phyloP scores from a whole-genome alignment of 345 rosid genomes.

The Citrus australasica region DNA sequence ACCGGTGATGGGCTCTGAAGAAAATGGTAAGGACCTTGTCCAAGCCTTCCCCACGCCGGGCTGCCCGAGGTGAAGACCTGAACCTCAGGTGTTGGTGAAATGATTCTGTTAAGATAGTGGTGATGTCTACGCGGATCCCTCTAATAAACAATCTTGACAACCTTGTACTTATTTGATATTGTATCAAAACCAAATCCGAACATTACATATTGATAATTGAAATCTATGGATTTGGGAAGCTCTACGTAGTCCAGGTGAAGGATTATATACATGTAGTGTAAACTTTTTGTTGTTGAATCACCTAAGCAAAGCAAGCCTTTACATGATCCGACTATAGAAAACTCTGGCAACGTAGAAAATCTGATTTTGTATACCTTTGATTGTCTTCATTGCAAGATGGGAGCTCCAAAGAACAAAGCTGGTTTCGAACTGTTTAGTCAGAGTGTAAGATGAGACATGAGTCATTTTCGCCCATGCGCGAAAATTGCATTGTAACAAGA shows the following conservation, averaged over 20 bases:
- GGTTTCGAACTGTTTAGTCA: conserved; percentile 37
- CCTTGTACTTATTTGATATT: conserved; percentile 31
- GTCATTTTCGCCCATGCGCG: conserved; percentile 9
- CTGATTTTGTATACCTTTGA: not conserved
- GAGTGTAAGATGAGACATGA: conserved; percentile 41
- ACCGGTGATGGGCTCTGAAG: conserved; percentile 44
- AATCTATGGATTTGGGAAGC: conserved; percentile 34
- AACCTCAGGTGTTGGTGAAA: conserved; percentile 26
- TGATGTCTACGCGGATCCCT: not conserved
- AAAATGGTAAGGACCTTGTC: conserved; percentile 3
- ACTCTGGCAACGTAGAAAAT: conserved; percentile 32
- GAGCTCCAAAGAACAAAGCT: conserved; percentile 35
- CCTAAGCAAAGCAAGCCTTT: conserved; percentile 41
- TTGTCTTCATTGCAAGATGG: not conserved
- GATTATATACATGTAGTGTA: conserved; percentile 30
- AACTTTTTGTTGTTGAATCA: conserved; percentile 22
- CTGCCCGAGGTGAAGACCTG: conserved; percentile 34
- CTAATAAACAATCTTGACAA: conserved; percentile 27
- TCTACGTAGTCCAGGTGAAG: conserved; percentile 27
- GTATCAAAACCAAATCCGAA: conserved; percentile 44
- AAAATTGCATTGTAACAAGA: conserved; percentile 15
- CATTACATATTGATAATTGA: conserved; percentile 26
- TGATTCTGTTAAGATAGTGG: too few relatives aligned
- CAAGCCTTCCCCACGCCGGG: conserved; percentile 15
- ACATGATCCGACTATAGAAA: conserved; percentile 43